Evolutionary conservation across 2,329 filamentous ascomycete species (phyloP), one percentile per base, ranked within the genome.

Genomic region (Kalmusia sp.): DNA sequence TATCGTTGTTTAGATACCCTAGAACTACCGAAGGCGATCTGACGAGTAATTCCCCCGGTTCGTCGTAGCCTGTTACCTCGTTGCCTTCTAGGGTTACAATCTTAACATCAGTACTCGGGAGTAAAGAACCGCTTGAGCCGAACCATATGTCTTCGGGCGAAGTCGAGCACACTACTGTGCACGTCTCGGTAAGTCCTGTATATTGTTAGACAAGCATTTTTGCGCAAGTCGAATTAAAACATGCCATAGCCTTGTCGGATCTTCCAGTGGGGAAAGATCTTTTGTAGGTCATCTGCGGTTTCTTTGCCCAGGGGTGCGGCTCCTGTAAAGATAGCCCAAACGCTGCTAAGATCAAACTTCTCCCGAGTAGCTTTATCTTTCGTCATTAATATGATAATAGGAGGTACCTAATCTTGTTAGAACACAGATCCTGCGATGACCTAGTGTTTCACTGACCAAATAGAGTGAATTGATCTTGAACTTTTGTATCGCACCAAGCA

Each of bases 1-100:
- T 88, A 38, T 90, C 87, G 67, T 96, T 96, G 76, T 96, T 89
- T 48, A 96, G 77, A 63, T 97, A 97, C 1, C 93, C 93, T 0
- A 96, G 75, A 0, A 90, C 87, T 1, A 96, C 84, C 1, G 87
- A 87, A 0, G 92, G 92, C 0, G 85, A 86, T 69, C 91, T 90
- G 19, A 96, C 84, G 15, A 91, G 81, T 12, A 97, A 82, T 73
- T 97, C 93, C 30, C 93, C 93, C 0, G 88, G 90, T 39, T 86
- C 84, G 56, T 93, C 85, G 61, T 90, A 87, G 6, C 78, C 82
- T 0, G 83, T 88, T 7, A 95, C 82, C 67, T 95, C 90, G 5
- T 80, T 78, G 1, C 89, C 90, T 54, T 93, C 88, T 1, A 79
- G 71, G 4, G 84, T 85, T 15, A 96, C 74, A 3, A 96, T 76